Evolutionary conservation across 805 yeast genomes (phyloP), one percentile per base, ranked within the genome.

Genomic region (Nakazawaea laoshanensis): DNA sequence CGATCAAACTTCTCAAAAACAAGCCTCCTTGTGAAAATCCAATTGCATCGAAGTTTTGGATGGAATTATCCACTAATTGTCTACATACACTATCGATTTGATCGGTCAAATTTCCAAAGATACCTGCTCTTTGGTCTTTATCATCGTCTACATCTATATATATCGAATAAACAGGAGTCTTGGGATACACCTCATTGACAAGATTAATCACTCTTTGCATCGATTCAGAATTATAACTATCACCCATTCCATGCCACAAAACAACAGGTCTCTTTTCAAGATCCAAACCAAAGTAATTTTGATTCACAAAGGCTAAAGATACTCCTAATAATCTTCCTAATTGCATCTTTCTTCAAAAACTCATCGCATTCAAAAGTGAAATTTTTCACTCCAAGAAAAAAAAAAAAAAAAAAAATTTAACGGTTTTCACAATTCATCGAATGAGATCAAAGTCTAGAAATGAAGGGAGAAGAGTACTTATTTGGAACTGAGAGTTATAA

Each of bases 1-100:
- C 80, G 19, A 73, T 60, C 19, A 78, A 65, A 4, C 77, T 78
- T 29, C 94, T 55, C n/a, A 80, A 55, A 40, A 83, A 75, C n/a
- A 83, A 53, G 0, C 94, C 94, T 25, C 94, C 94, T 49, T 83
- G 94, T 0, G 89, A 80, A 43, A 79, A 77, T 4, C 94, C 94
- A 25, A 83, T 63, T 5, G 77, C 83, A 49, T 80, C 77, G 47
- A 81, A 77, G 0, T 88, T 88, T 21, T 53, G 36, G 35, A 66
- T 71, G 1, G 72, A 56, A 2, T 69, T 59, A 1, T 43, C 43
- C 0, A 48, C 33, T n/a, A 83, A 47, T 39, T 73, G 71, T 5
- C 62, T 62, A 49, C 88, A 81, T 0, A 70, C 85, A 4, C 40
- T 37, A 1, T 63, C 66, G 3, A 83, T 45, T 44, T 82, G 75